Evolutionary conservation across 2,329 filamentous ascomycete species (phyloP).

Genomic region (Ophiostoma himal-ulmi): DNA sequence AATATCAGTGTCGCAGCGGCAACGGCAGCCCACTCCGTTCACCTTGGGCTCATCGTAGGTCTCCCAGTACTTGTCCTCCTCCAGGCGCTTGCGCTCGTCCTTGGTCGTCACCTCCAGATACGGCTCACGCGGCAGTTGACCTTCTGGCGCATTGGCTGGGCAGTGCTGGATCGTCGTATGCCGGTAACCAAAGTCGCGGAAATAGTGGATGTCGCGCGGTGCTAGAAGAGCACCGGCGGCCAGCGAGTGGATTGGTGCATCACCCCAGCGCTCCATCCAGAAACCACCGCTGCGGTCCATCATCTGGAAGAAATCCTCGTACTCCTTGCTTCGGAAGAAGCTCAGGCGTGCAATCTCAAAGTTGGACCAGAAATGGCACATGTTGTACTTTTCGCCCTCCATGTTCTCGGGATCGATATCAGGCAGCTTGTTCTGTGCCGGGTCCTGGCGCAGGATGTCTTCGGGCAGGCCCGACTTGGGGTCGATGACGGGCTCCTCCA

Average conservation of each 20-base stretch:
- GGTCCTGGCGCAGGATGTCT: slow-evolving; percentile 65
- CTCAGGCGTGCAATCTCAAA: slow-evolving; percentile 93
- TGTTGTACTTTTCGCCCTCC: slow-evolving; percentile 98
- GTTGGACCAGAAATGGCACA: slow-evolving; percentile 99
- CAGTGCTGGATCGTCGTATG: slow-evolving; percentile 99
- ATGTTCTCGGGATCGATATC: slow-evolving; percentile 84
- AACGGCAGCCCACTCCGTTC: slow-evolving; percentile 94
- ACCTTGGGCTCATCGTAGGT: slow-evolving; percentile 80
- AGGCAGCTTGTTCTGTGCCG: slow-evolving; percentile 46
- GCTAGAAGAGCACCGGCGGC: slow-evolving; percentile 82
- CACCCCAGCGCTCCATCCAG: slow-evolving; percentile 99
- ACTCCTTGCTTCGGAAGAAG: slow-evolving; percentile 96
- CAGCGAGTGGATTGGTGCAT: slow-evolving; percentile 95
- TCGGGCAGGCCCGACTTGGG: slow-evolving; percentile 38
- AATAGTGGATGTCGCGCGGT: slow-evolving; percentile 88
- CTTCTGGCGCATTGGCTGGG: slow-evolving; percentile 85
- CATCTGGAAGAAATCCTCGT: slow-evolving; percentile 97
- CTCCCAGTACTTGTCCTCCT: slow-evolving; percentile 97
- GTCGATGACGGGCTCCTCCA: slow-evolving; percentile 34
- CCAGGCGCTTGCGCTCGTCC: slow-evolving; percentile 75
- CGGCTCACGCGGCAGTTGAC: slow-evolving; percentile 73
- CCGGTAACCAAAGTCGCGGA: slow-evolving; percentile 96
- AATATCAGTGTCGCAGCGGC: slow-evolving; percentile 94
- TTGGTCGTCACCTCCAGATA: slow-evolving; percentile 75
- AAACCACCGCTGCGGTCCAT: slow-evolving; percentile 98